A percentile compares a stretch with the other conserved stretches of the same genome.
These are phyloP conservation scores for Solanum aculeatissimum DNA, from an alignment of 305 asterid genomes.

Conservation along the genomic window DNA sequence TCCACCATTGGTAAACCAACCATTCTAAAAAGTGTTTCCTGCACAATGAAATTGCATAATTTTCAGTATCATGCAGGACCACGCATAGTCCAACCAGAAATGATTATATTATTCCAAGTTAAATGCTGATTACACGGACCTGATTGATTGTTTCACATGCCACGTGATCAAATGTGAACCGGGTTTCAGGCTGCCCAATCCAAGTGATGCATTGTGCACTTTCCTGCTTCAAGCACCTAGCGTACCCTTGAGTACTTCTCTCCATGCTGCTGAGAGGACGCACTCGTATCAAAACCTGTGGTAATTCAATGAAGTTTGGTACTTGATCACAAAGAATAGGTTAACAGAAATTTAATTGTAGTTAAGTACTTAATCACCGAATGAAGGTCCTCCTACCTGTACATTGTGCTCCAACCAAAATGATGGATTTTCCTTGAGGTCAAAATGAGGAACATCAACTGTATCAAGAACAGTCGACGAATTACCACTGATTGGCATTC, in stretches of 20 bases:
- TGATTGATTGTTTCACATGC: constrained; percentile 89
- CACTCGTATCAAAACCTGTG: constrained; percentile 82
- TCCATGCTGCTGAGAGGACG: constrained; percentile 85
- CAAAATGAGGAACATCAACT: constrained; percentile 74
- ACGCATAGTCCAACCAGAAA: not conserved
- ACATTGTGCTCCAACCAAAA: constrained; percentile 98
- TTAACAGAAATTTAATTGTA: not conserved
- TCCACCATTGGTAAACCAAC: constrained; percentile 99
- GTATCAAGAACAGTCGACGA: constrained; percentile 39
- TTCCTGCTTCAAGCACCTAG: constrained; percentile 92
- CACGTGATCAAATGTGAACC: constrained; percentile 91
- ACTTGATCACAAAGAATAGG: constrained; percentile 1
- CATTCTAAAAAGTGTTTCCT: constrained; percentile 92
- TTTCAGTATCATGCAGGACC: not conserved
- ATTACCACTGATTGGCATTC: constrained; percentile 46
- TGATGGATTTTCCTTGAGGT: constrained; percentile 76
- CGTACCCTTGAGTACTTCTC: constrained; percentile 50
- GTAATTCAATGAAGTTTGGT: not conserved
- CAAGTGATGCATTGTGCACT: constrained; percentile 73
- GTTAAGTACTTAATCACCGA: not conserved
- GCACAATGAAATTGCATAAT: constrained; percentile 6
- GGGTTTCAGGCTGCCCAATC: constrained; percentile 92
- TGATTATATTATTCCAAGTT: not conserved
- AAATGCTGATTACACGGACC: constrained; percentile 22
- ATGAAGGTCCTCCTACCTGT: constrained; percentile 44